Evolutionary conservation across 139 green algal genomes (phyloP), one percentile per base, ranked within the genome.

Genomic region (Eudorina sp.): DNA sequence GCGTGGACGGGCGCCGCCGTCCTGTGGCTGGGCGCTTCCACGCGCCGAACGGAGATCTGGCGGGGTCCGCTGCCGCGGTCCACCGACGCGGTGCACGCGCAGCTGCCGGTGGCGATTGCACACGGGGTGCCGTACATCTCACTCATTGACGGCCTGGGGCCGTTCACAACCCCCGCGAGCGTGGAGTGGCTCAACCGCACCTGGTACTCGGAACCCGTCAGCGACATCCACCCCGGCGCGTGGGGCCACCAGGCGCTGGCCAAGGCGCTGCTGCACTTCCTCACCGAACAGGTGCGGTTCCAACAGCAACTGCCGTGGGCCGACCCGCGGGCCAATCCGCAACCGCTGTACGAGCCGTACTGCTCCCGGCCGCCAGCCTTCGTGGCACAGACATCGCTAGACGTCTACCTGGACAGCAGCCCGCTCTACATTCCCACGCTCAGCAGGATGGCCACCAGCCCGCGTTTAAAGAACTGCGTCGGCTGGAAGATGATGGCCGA

Each of bases 41-140:
- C 69, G 4, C 69, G 69, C n/a, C 69, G 69, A 36, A 51, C 3
- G 3, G 11, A n/a, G 21, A 29, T 48, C n/a, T 77, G 69, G 69
- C 36, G 13, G 4, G 69, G 64, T 34, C 69, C 34, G 48, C 21
- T 48, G 23, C 36, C 34, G 5, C 27, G 69, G 29, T n/a, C 38
- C 34, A 77, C 36, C 3, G 69, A 77, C 34, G 69, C 69, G 14
- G 69, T 77, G 69, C 69, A 77, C 38, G 34, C 7, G 16, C 69
- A 77, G 34, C 7, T 77, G 69, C 69, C 69, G 11, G 38, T 77
- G 4, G 69, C 69, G 34, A 25, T 48, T 1, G 6, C 16, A 41
- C 69, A 77, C 18, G 69, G 69, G 18, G 34, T 77, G 1, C 69
- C 69, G 34, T 77, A 53, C 69, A 34, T 77, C 19, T 77, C 69